A percentile compares a stretch with the other conserved stretches of the same genome.
phyloP scores from a whole-genome alignment of 2,329 filamentous ascomycete species.

The Trichoderma simmonsii region DNA sequence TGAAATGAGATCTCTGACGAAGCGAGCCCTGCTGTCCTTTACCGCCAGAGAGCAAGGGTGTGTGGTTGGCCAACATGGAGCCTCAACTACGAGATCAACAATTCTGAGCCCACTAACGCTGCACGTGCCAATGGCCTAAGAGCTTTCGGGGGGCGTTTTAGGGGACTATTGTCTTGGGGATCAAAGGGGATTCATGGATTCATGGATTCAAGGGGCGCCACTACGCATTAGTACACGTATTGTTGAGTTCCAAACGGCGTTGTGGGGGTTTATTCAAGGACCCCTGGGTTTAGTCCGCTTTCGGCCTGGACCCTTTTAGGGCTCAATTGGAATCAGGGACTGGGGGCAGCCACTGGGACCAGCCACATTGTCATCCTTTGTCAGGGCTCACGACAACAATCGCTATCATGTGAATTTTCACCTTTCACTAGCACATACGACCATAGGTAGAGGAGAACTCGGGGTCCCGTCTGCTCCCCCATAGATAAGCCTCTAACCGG shows the following conservation, averaged over 20 bases:
- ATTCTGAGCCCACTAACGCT: neutral
- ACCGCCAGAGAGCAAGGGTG: neutral
- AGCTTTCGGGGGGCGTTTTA: neutral
- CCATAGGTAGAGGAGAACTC: conserved; percentile 10
- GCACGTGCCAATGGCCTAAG: conserved; percentile 8
- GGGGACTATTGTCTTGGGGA: neutral
- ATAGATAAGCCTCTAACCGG: neutral
- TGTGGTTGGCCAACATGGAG: conserved; percentile 3
- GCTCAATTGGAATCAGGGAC: neutral
- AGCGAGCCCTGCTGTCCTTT: conserved; percentile 7
- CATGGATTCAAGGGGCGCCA: neutral
- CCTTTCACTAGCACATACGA: neutral
- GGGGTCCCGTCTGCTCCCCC: neutral
- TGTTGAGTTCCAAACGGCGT: neutral
- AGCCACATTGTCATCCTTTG: neutral
- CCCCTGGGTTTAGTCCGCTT: conserved; percentile 9
- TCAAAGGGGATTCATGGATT: neutral
- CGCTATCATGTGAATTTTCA: neutral
- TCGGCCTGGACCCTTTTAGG: neutral
- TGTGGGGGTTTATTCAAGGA: neutral
- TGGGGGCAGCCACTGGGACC: neutral
- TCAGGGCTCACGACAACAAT: neutral
- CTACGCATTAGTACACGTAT: neutral
- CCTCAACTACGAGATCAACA: conserved; percentile 12
- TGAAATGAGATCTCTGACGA: conserved; percentile 14